A percentile compares a stretch with the other conserved stretches of the same genome.
These are phyloP conservation scores for Cercis canadensis DNA, from an alignment of 306 rosid species.

Conservation along the genomic window DNA sequence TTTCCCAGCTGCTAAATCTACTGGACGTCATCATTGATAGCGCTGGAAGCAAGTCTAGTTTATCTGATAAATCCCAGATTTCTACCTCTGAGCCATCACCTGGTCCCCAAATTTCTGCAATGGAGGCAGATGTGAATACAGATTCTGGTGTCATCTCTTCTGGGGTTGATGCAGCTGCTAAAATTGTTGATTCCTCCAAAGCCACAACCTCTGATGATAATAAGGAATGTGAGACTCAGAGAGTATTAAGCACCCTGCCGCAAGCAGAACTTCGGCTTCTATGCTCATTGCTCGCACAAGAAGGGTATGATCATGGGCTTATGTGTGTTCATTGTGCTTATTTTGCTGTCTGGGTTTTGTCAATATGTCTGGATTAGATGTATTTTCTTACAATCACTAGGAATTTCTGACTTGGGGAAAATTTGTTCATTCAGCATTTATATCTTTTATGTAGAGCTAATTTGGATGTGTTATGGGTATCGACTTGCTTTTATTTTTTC, in stretches of 20 bases:
- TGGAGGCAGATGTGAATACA: conserved; percentile 68
- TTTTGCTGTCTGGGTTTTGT: conserved; percentile 28
- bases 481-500: conserved; percentile 26
- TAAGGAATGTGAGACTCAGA: conserved; percentile 54
- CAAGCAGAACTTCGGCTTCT: conserved; percentile 86
- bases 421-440: neutral
- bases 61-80: conserved; percentile 53
- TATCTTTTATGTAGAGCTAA: neutral
- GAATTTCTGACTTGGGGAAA: conserved; percentile 17
- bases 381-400: conserved; percentile 8
- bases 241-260: conserved; percentile 71
- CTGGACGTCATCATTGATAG: conserved; percentile 86
- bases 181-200: conserved; percentile 54
- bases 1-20: conserved; percentile 76
- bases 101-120: conserved; percentile 59
- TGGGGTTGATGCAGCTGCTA: conserved; percentile 49
- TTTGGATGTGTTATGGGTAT: conserved; percentile 8
- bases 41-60: conserved; percentile 67
- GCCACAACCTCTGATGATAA: conserved; percentile 51
- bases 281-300: conserved; percentile 93
- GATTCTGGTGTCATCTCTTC: conserved; percentile 59
- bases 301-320: conserved; percentile 70
- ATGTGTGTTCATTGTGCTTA: conserved; percentile 19
- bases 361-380: conserved; percentile 11
- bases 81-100: conserved; percentile 58